Evolutionary conservation across 2,329 filamentous ascomycete genomes (phyloP), one percentile per base, ranked within the genome.

Genomic region (Botryotinia globosa): DNA sequence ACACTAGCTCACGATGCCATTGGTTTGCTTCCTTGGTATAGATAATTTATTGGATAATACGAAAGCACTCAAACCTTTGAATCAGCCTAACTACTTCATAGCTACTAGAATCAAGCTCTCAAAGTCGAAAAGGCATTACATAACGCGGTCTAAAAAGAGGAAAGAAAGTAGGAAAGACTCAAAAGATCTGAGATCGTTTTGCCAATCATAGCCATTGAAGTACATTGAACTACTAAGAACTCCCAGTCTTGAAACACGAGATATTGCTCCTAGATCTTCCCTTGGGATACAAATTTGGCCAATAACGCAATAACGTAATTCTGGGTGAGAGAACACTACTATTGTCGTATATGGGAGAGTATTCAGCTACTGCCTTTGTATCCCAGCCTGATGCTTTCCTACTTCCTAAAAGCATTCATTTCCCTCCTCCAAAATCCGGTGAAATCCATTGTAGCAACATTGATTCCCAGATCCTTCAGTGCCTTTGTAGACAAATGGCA

Each of bases 401-500:
- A 80, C 69, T 79, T 79, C 66, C 79, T 77, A 79, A 88, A 91
- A 45, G 89, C 89, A 74, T 85, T 84, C 69, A 89, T 83, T 77
- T 90, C 85, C 74, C 89, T 85, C 78, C 87, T 86, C 94, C 94
- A 97, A 94, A 94, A 97, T 25, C 85, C 90, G 63, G 84, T 84
- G 80, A 97, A 97, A 77, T 94, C 88, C 78, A 90, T 87, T 0
- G 93, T 93, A 63, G 87, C 84, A 72, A 95, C 88, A 79, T 92
- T 87, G 75, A 97, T 92, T 0, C 89, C 93, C 74, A 97, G 80
- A 22, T 93, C 89, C 80, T 88, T 88, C 75, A 97, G 83, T 56
- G 85, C 88, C 81, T 87, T 88, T 14, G 92, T 97, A 78, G 92
- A 94, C 63, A 98, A 84, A 82, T 97, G 94, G 77, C 92, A 95